Percentiles rank a stretch among this genome's conserved stretches.
Conservation (phyloP, 2,329 filamentous ascomycete genomes). For the Botrytis fabae region DNA sequence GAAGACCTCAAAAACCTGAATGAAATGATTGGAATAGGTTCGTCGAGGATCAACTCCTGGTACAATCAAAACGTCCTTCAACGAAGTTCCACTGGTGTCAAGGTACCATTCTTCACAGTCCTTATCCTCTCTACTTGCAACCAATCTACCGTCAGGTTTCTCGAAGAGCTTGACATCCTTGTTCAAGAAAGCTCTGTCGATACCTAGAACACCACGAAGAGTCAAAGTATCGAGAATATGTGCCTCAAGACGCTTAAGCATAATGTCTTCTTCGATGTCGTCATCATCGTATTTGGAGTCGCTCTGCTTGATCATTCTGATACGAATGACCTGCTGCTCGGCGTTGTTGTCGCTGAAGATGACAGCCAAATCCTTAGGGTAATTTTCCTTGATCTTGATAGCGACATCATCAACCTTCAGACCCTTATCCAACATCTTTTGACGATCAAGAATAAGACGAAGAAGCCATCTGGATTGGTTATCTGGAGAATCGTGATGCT, state of each 20-base stretch:
- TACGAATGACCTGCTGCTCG: constrained; percentile 89
- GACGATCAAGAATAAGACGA: constrained; percentile 87
- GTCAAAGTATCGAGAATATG: constrained; percentile 90
- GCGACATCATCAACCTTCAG: constrained; percentile 91
- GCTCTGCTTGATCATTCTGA: constrained; percentile 72
- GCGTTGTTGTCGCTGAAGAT: constrained; percentile 99
- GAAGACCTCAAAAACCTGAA: constrained; percentile 90
- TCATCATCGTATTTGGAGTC: constrained; percentile 74
- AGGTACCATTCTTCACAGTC: constrained; percentile 91
- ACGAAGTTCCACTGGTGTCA: constrained; percentile 86
- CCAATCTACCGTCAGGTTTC: constrained; percentile 68
- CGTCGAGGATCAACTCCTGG: constrained; percentile 83
- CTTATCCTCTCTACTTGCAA: constrained; percentile 70
- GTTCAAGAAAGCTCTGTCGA: constrained; percentile 92
- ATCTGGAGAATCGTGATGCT: constrained; percentile 60
- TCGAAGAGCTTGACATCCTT: constrained; percentile 70
- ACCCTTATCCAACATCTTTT: constrained; percentile 93
- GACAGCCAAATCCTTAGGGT: constrained; percentile 79
- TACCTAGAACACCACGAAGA: constrained; percentile 83
- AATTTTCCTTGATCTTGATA: constrained; percentile 83
- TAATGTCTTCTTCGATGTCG: constrained; percentile 81
- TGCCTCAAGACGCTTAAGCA: constrained; percentile 87
- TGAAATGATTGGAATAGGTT: constrained; percentile 94
- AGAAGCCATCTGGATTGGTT: constrained; percentile 93
- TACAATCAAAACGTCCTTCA: constrained; percentile 81